A percentile compares a stretch with the other conserved stretches of the same genome.
These are phyloP conservation scores for Rubia tinctorum DNA, from an alignment of 305 asterid genomes.

Conservation along the genomic window DNA sequence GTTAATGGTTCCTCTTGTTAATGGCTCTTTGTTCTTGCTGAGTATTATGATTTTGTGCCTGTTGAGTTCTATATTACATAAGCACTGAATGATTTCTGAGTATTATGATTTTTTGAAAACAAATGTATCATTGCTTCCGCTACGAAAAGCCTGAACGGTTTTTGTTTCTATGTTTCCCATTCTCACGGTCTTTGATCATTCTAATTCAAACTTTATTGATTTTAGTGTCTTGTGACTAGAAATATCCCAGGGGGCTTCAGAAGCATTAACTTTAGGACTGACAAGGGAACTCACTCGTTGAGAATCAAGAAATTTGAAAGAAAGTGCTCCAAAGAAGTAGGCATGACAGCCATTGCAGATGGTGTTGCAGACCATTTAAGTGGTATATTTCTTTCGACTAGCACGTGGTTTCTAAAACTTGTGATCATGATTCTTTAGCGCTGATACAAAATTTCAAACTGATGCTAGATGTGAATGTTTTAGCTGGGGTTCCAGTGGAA, in stretches of 20 bases:
- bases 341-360: conserved; percentile 47
- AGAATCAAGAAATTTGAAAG: conserved; percentile 33
- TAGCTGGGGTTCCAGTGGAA: conserved; percentile 37
- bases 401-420: background rate
- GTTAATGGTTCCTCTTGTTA: background rate
- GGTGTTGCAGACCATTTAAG: conserved; percentile 37
- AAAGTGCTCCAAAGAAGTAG: conserved; percentile 41
- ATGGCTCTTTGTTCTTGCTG: background rate
- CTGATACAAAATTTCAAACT: conserved; percentile 7
- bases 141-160: background rate
- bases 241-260: conserved; percentile 33
- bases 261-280: conserved; percentile 23
- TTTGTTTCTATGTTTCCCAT: background rate
- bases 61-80: background rate
- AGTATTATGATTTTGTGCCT: background rate
- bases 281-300: conserved; percentile 24
- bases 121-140: background rate
- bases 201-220: conserved; percentile 14
- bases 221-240: conserved; percentile 38
- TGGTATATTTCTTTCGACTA: conserved; percentile 30
- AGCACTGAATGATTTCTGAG: background rate
- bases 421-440: background rate
- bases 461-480: conserved; percentile 35
- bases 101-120: background rate
- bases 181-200: background rate